A percentile compares a stretch with the other conserved stretches of the same genome.
Conservation (phyloP, 345 rosid species). For the Populus simonii region DNA sequence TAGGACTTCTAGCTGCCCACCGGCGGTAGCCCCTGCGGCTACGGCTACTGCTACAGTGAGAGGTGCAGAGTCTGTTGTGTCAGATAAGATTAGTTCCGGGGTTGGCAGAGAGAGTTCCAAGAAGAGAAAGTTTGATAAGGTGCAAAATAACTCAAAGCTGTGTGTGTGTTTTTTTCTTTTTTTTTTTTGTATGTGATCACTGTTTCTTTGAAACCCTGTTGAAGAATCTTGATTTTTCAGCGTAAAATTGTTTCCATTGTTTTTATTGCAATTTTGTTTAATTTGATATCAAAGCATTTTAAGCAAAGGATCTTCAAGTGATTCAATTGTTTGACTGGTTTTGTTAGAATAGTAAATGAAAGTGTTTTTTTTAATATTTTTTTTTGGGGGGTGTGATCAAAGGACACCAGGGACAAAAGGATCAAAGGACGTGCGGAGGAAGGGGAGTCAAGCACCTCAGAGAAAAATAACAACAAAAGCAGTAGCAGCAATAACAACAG, state of each 20-base stretch:
- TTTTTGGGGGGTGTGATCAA: background rate
- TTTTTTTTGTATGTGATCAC: background rate
- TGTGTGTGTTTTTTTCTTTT: background rate
- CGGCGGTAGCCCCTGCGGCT: constrained; percentile 24
- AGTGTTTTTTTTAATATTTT: background rate
- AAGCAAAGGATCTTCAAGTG: background rate
- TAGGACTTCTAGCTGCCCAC: constrained; percentile 47
- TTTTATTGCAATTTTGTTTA: background rate
- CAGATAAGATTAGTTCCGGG: constrained; percentile 29
- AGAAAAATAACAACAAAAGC: constrained; percentile 40
- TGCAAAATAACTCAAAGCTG: constrained; percentile 37
- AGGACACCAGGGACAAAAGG: constrained; percentile 37
- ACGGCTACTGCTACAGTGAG: constrained; percentile 11
- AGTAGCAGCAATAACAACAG: constrained; percentile 17
- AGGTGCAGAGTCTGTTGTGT: constrained; percentile 20
- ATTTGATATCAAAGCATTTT: background rate
- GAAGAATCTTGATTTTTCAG: background rate
- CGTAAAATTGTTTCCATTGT: background rate
- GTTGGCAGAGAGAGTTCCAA: constrained; percentile 46
- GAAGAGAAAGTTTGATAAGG: constrained; percentile 59
- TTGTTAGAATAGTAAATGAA: constrained; percentile 1
- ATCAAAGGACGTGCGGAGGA: constrained; percentile 43
- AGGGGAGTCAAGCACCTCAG: constrained; percentile 56
- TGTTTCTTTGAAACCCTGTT: background rate
- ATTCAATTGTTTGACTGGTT: constrained; percentile 8